Conservation (phyloP, 2,329 filamentous ascomycete genomes). For the Exophiala calicioides region DNA sequence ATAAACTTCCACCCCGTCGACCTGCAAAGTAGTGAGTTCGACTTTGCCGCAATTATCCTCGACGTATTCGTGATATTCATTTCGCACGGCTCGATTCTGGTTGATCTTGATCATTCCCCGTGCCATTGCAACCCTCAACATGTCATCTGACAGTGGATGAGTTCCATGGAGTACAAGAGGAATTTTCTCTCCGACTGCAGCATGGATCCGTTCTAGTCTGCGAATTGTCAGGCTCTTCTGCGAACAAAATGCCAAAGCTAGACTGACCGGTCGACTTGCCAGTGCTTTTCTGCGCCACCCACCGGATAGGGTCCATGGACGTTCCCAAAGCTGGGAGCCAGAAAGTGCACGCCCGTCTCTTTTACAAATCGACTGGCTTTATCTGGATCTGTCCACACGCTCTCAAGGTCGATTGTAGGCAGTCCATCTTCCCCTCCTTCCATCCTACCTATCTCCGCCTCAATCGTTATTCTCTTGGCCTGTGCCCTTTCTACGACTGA, state of each 20-base stretch:
- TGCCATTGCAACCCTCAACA: constrained; percentile 23
- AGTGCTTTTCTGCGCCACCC: constrained; percentile 43
- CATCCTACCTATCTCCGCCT: constrained; percentile 60
- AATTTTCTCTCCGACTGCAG: no score
- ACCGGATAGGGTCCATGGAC: constrained; percentile 67
- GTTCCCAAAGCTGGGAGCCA: constrained; percentile 76
- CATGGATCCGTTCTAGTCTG: constrained; percentile 2
- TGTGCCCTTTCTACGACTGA: constrained; percentile 56
- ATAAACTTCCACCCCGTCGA: no score
- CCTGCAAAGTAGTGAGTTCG: no score
- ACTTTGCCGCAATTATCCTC: no score
- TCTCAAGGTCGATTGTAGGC: constrained; percentile 64
- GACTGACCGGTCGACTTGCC: no score
- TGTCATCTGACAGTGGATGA: constrained; percentile 28
- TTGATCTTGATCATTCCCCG: constrained; percentile 33
- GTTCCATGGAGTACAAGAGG: constrained; percentile 32
- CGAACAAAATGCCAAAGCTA: no score
- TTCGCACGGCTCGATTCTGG: constrained; percentile 32
- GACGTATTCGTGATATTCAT: constrained; percentile 30
- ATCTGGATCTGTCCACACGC: constrained; percentile 53
- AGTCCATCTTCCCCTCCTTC: constrained; percentile 74
- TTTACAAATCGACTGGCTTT: constrained; percentile 67
- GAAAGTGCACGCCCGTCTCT: constrained; percentile 68
- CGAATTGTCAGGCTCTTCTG: no score
- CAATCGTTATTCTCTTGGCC: constrained; percentile 41